Evolutionary conservation across 331 rosid species (phyloP).

Genomic region (Saraca asoca): DNA sequence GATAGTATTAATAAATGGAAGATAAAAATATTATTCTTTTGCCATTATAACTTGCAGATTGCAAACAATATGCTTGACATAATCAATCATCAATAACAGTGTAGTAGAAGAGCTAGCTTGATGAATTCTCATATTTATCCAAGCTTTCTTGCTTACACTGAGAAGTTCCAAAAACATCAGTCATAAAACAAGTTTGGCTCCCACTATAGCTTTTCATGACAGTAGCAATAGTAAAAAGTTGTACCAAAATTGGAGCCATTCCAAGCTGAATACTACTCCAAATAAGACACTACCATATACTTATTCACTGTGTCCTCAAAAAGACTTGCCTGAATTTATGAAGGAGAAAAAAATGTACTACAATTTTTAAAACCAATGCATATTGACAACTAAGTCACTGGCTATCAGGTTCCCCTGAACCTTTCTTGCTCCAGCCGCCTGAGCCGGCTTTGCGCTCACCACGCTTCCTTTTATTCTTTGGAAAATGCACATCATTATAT

Average conservation of each 20-base stretch:
- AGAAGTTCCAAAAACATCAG: not conserved
- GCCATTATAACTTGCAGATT: too few species aligned
- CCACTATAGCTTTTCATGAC: not conserved
- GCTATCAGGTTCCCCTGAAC: conserved; percentile 71
- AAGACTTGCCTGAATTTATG: conserved; percentile 6
- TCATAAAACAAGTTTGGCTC: not conserved
- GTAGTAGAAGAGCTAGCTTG: too few species aligned
- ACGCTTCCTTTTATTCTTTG: conserved; percentile 70
- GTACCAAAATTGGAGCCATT: conserved; percentile 18
- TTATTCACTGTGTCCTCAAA: conserved; percentile 1
- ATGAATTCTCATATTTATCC: too few species aligned
- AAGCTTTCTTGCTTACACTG: too few species aligned
- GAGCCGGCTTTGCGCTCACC: conserved; percentile 91
- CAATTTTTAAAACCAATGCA: conserved; percentile 3
- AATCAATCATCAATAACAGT: too few species aligned
- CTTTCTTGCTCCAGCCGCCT: conserved; percentile 76
- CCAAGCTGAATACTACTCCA: not conserved
- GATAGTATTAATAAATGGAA: too few species aligned
- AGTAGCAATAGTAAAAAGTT: not conserved
- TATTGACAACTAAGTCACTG: conserved; percentile 44
- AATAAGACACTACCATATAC: not conserved
- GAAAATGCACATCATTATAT: conserved; percentile 55
- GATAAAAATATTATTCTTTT: too few species aligned
- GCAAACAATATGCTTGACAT: too few species aligned
- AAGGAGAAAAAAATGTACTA: conserved; percentile 11